Conservation (phyloP, 2,329 filamentous ascomycete species). For the Aspergillus oerlinghausenensis region DNA sequence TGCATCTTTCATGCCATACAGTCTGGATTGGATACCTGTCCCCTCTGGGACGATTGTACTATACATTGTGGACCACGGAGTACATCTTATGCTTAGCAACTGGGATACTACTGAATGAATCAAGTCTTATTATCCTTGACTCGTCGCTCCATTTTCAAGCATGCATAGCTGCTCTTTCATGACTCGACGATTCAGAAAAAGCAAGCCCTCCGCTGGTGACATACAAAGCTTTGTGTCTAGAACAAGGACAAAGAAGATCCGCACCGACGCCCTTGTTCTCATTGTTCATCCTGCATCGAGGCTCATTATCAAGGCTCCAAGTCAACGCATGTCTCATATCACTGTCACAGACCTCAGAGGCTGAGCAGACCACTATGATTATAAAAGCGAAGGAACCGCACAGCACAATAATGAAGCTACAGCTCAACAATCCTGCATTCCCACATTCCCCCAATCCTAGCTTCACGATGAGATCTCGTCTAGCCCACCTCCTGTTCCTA, state of each 20-base stretch:
- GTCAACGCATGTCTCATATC: background rate
- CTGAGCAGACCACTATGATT: background rate
- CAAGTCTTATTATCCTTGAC: background rate
- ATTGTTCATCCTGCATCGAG: background rate
- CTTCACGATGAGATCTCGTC: background rate
- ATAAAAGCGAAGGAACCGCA: background rate
- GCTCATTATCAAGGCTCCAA: background rate
- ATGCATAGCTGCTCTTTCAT: background rate
- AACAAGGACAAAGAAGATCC: background rate
- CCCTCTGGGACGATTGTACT: background rate
- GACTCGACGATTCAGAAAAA: background rate
- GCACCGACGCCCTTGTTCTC: background rate
- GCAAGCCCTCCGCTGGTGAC: background rate
- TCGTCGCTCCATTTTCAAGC: background rate
- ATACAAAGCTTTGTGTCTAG: background rate
- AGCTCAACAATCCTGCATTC: background rate
- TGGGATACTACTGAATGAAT: background rate
- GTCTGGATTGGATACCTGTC: slow-evolving; percentile 3
- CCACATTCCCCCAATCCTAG: background rate
- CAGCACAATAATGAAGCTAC: background rate
- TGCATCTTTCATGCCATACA: background rate
- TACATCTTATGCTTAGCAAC: background rate
- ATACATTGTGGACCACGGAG: background rate
- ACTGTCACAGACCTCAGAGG: background rate
- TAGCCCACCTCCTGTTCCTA: background rate